Evolutionary conservation across 257 asterid genomes (phyloP).

Genomic region (Solanum peruvianum): DNA sequence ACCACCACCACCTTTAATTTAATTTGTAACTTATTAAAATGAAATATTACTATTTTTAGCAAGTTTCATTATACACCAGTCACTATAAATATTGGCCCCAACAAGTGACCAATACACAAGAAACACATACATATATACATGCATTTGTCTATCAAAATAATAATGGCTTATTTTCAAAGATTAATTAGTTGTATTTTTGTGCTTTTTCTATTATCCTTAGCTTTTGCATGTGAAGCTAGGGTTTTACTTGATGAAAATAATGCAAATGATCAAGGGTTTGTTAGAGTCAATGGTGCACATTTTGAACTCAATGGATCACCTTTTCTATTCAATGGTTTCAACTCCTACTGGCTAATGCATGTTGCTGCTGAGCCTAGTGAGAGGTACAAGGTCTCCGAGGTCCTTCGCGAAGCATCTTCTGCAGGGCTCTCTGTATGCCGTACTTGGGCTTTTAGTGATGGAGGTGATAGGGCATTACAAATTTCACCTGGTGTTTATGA

Average conservation of each 20-base stretch:
- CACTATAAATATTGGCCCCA: neutral
- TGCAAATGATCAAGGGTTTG: constrained; percentile 2
- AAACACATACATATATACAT: neutral
- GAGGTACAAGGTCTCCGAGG: constrained; percentile 27
- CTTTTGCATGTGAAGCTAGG: constrained; percentile 6
- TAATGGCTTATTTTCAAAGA: neutral
- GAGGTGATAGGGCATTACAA: constrained; percentile 37
- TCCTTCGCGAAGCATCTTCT: constrained; percentile 26
- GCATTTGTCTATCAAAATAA: neutral
- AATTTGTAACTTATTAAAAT: neutral
- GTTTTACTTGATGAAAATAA: neutral
- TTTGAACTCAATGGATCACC: constrained; percentile 30
- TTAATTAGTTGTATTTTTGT: neutral
- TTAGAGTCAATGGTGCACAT: constrained; percentile 19
- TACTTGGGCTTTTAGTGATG: constrained; percentile 63
- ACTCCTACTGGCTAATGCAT: constrained; percentile 53
- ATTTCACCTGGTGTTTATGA: constrained; percentile 29
- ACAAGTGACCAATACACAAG: neutral
- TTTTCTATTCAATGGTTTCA: constrained; percentile 45
- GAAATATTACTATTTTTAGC: neutral
- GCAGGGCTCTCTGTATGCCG: constrained; percentile 41
- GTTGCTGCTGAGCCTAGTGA: constrained; percentile 31
- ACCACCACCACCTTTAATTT: neutral
- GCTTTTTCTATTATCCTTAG: neutral
- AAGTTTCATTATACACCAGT: neutral